Evolutionary conservation across 441 rosid genomes (phyloP).

Genomic region (Oxalis stricta): DNA sequence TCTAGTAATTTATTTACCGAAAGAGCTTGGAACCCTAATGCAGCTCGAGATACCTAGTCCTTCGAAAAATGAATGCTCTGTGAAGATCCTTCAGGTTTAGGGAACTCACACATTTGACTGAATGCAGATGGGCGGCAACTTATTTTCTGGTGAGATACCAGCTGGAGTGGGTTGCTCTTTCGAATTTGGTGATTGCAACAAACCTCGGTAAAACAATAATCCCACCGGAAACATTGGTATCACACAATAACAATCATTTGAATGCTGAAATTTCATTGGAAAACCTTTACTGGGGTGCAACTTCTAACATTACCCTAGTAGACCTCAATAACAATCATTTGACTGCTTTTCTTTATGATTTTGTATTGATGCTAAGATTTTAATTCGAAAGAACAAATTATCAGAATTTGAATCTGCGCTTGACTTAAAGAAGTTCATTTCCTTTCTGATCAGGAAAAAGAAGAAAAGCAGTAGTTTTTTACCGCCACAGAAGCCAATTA

Average conservation of each 20-base stretch:
- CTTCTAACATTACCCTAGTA: too few species aligned
- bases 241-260: conserved; percentile 70
- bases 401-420: too few species aligned
- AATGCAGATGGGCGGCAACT: conserved; percentile 95
- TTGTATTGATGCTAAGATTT: too few species aligned
- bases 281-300: conserved; percentile 67
- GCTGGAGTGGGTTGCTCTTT: conserved; percentile 59
- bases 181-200: conserved; percentile 89
- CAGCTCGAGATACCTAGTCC: conserved; percentile 78
- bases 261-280: conserved; percentile 80
- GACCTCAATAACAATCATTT: too few species aligned
- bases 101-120: conserved; percentile 82
- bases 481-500: too few species aligned
- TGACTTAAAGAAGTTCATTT: too few species aligned
- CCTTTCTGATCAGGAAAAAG: too few species aligned
- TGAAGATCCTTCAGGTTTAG: conserved; percentile 61
- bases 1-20: conserved; percentile 44
- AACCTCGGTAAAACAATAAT: conserved; percentile 70
- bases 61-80: conserved; percentile 72
- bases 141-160: conserved; percentile 68
- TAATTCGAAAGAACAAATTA: too few species aligned
- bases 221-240: conserved; percentile 60
- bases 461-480: too few species aligned
- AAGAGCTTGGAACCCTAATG: conserved; percentile 57
- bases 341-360: too few species aligned